phyloP scores from a whole-genome alignment of 345 rosid species.

The Populus tremula region DNA sequence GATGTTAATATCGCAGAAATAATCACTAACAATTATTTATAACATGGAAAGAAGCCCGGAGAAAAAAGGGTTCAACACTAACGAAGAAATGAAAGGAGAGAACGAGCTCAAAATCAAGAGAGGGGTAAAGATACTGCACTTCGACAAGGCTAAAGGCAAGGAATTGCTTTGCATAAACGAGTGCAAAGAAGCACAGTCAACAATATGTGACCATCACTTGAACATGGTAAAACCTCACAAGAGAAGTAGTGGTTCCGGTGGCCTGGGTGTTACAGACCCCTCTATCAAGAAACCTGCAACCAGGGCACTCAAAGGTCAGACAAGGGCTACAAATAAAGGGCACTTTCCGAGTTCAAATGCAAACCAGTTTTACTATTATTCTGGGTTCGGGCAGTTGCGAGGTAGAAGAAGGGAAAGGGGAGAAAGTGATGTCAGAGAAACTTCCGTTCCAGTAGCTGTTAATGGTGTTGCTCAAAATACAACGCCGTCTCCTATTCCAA shows the following conservation, averaged over 20 bases:
- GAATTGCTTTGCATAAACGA: not conserved
- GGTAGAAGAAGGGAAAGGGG: not conserved
- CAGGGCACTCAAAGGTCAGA: not conserved
- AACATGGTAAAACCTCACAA: not conserved
- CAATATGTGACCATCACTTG: not conserved
- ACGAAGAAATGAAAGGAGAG: not conserved
- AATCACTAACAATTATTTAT: not conserved
- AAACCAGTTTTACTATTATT: not conserved
- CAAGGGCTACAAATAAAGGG: not conserved
- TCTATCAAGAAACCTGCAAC: not conserved
- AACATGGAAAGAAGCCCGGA: not conserved
- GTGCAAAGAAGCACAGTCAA: not conserved
- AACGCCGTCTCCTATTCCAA: not conserved
- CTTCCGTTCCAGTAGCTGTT: not conserved
- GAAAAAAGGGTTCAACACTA: not conserved
- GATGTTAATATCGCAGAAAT: too few relatives aligned
- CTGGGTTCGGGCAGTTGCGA: constrained; percentile 5
- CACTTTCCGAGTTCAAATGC: not conserved
- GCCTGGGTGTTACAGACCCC: not conserved
- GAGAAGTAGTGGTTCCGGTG: not conserved
- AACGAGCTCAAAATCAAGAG: not conserved
- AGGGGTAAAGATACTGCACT: not conserved
- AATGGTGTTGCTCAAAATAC: not conserved
- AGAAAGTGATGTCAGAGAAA: not conserved
- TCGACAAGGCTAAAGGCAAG: too few relatives aligned